These are phyloP conservation scores for Sporothrix sp. DNA, from an alignment of 2,329 filamentous ascomycete species.

Conservation along the genomic window DNA sequence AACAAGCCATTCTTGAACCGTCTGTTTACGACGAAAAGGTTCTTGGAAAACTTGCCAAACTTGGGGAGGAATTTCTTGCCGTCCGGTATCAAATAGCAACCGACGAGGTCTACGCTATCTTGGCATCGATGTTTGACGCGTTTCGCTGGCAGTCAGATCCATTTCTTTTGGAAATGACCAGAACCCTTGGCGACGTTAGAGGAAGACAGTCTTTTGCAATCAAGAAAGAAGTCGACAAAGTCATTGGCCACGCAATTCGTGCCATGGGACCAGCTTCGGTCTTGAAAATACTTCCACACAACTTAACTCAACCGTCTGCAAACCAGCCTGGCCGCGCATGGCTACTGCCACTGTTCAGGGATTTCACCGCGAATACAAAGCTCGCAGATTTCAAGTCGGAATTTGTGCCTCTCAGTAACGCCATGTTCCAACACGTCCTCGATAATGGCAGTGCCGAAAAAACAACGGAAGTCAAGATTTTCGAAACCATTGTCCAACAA, in stretches of 20 bases:
- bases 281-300: slow-evolving; percentile 73
- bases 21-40: slow-evolving; percentile 89
- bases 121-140: slow-evolving; percentile 77
- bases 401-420: slow-evolving; percentile 80
- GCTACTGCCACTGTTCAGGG: slow-evolving; percentile 85
- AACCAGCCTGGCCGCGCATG: slow-evolving; percentile 82
- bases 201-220: slow-evolving; percentile 80
- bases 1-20: slow-evolving; percentile 73
- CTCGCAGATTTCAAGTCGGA: slow-evolving; percentile 76
- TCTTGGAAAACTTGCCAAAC: slow-evolving; percentile 68
- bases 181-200: slow-evolving; percentile 75
- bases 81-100: slow-evolving; percentile 91
- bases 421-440: slow-evolving; percentile 79
- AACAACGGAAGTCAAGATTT: slow-evolving; percentile 95
- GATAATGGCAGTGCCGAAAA: slow-evolving; percentile 76
- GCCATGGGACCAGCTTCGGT: slow-evolving; percentile 86
- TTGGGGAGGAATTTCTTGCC: slow-evolving; percentile 64
- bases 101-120: slow-evolving; percentile 86
- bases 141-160: slow-evolving; percentile 78
- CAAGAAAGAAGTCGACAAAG: slow-evolving; percentile 89
- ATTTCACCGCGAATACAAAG: slow-evolving; percentile 81
- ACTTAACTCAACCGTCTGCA: slow-evolving; percentile 66
- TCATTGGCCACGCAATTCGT: slow-evolving; percentile 77
- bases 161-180: slow-evolving; percentile 64
- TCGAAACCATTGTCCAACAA: slow-evolving; percentile 90